Evolutionary conservation across 2,329 filamentous ascomycete genomes (phyloP).

Genomic region (Neoarthrinium moseri): DNA sequence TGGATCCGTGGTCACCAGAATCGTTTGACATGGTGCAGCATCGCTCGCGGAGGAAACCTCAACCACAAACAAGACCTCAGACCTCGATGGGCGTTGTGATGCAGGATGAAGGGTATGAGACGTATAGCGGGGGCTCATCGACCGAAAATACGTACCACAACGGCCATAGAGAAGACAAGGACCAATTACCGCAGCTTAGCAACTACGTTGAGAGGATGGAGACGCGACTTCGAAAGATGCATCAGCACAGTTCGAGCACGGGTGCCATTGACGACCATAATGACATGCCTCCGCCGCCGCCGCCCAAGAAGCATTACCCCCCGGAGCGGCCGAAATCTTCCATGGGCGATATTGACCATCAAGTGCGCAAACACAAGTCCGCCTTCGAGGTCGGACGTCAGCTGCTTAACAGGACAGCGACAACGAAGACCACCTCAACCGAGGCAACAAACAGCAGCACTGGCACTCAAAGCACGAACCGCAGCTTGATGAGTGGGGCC

Average conservation of each 20-base stretch:
- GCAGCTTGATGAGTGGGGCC: slow-evolving; percentile 89
- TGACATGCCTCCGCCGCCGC: slow-evolving; percentile 29
- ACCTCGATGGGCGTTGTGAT: slow-evolving; percentile 72
- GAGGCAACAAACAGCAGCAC: slow-evolving; percentile 65
- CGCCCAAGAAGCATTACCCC: slow-evolving; percentile 50
- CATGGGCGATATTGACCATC: slow-evolving; percentile 44
- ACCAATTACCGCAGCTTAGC: slow-evolving; percentile 68
- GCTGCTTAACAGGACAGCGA: slow-evolving; percentile 75
- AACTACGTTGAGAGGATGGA: slow-evolving; percentile 95
- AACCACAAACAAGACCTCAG: slow-evolving; percentile 50
- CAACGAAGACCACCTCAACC: slow-evolving; percentile 83
- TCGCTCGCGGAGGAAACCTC: slow-evolving; percentile 33
- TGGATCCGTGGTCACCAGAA: slow-evolving; percentile 87
- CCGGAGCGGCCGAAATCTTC: slow-evolving; percentile 60
- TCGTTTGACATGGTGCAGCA: slow-evolving; percentile 65
- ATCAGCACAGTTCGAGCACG: slow-evolving; percentile 54
- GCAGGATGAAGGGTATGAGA: slow-evolving; percentile 61
- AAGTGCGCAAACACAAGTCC: slow-evolving; percentile 66
- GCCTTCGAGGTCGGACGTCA: slow-evolving; percentile 74
- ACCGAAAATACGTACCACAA: slow-evolving; percentile 43
- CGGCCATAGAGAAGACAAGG: slow-evolving; percentile 41
- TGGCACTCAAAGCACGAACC: slow-evolving; percentile 75
- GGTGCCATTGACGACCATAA: slow-evolving; percentile 43
- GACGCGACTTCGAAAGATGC: slow-evolving; percentile 70
- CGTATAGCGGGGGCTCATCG: slow-evolving; percentile 54